phyloP scores from a whole-genome alignment of 352 stramenopile genomes.

The Phytophthora kernoviae region DNA sequence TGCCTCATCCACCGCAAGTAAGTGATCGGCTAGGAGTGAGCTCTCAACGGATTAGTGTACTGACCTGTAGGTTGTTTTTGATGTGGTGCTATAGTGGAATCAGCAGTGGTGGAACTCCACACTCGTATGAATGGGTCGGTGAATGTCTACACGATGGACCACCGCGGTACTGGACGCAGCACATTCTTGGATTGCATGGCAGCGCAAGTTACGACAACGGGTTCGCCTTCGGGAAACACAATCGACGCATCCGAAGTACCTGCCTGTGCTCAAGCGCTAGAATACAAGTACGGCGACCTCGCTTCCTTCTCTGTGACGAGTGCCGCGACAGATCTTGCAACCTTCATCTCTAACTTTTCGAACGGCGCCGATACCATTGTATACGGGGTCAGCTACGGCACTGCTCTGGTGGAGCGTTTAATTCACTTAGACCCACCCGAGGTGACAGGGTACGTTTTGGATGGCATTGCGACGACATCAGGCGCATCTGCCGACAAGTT shows the following conservation, averaged over 20 bases:
- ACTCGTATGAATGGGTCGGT: conserved; percentile 26
- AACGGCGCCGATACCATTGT: conserved; percentile 36
- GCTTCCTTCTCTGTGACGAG: conserved; percentile 52
- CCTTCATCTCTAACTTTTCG: conserved; percentile 35
- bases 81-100: conserved; percentile 33
- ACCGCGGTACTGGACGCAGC: conserved; percentile 48
- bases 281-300: conserved; percentile 44
- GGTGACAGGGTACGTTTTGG: conserved; percentile 56
- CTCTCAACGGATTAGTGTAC: not conserved
- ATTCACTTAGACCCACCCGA: conserved; percentile 45
- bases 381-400: conserved; percentile 58
- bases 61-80: not conserved
- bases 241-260: conserved; percentile 35
- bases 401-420: conserved; percentile 45
- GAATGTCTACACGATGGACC: conserved; percentile 65
- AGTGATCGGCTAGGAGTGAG: no score
- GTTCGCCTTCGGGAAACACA: conserved; percentile 25
- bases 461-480: conserved; percentile 44
- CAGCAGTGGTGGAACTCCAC: conserved; percentile 37
- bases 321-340: conserved; percentile 37
- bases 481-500: conserved; percentile 30
- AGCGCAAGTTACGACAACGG: conserved; percentile 37
- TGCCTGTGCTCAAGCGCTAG: conserved; percentile 38
- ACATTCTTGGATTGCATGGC: conserved; percentile 41
- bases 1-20: conserved; percentile 40